Conservation (phyloP, 1,284 basidiomycete genomes). For the Ganoderma lingzhi region DNA sequence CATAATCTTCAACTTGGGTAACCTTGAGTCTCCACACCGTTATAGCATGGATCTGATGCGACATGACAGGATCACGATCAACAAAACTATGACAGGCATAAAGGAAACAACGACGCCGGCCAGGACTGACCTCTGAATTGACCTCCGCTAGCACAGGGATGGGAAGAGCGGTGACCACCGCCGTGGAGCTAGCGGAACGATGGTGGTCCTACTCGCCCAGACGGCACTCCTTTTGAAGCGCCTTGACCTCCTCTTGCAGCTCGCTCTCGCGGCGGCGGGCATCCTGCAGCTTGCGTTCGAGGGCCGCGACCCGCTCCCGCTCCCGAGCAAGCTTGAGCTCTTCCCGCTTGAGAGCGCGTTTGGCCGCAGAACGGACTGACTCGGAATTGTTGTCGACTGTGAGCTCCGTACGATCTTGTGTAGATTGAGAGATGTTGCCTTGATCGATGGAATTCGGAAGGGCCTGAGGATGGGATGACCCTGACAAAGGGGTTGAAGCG, state of each 20-base stretch:
- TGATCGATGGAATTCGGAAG: too few species aligned
- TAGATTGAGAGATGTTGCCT: too few species aligned
- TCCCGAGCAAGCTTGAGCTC: too few species aligned
- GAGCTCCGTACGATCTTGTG: too few species aligned
- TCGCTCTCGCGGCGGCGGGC: background rate
- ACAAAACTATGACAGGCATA: background rate
- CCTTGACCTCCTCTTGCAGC: background rate
- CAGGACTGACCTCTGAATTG: background rate
- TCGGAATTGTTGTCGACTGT: background rate
- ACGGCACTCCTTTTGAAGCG: background rate
- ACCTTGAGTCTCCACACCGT: background rate
- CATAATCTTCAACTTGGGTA: background rate
- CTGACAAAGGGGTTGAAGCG: too few species aligned
- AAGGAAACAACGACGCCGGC: background rate
- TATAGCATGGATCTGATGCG: background rate
- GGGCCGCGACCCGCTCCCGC: too few species aligned
- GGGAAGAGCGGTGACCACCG: background rate
- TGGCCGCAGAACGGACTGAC: too few species aligned
- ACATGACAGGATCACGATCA: background rate
- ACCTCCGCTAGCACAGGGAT: background rate
- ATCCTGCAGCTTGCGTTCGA: background rate
- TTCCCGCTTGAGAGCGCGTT: too few species aligned
- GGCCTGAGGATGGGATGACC: too few species aligned
- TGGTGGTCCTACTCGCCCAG: too few species aligned
- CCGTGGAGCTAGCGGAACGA: too few species aligned